phyloP scores from a whole-genome alignment of 169 alveolate species.

The Plasmodium gonderi region DNA sequence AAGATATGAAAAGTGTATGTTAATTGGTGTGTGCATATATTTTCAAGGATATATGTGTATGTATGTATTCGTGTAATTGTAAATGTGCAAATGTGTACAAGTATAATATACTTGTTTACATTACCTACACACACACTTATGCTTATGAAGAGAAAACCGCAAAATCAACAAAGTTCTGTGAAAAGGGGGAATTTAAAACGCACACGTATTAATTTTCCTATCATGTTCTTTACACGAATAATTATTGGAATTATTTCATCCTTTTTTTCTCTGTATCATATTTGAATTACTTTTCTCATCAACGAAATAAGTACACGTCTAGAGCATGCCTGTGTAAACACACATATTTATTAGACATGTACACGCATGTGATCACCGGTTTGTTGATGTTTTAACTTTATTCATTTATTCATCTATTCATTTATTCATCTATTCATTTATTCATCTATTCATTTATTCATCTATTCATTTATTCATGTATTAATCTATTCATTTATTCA shows the following conservation, averaged over 20 bases:
- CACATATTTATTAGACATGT: not conserved
- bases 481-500: too few relatives aligned
- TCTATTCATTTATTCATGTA: too few relatives aligned
- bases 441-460: too few relatives aligned
- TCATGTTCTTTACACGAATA: not conserved
- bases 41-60: not conserved
- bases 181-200: not conserved
- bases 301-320: not conserved
- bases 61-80: too few relatives aligned
- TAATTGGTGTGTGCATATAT: not conserved
- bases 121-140: not conserved
- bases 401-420: too few relatives aligned
- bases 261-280: constrained; percentile 5
- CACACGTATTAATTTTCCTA: not conserved
- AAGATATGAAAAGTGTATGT: not conserved
- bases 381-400: not conserved
- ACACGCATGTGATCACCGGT: not conserved
- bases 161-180: not conserved
- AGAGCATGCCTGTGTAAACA: not conserved
- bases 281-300: not conserved
- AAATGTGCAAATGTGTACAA: not conserved
- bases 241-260: not conserved
- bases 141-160: not conserved
- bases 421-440: too few relatives aligned
- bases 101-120: not conserved